Evolutionary conservation across 108 stramenopile genomes (phyloP), one percentile per base, ranked within the genome.

Genomic region (Nitzschia sp.): DNA sequence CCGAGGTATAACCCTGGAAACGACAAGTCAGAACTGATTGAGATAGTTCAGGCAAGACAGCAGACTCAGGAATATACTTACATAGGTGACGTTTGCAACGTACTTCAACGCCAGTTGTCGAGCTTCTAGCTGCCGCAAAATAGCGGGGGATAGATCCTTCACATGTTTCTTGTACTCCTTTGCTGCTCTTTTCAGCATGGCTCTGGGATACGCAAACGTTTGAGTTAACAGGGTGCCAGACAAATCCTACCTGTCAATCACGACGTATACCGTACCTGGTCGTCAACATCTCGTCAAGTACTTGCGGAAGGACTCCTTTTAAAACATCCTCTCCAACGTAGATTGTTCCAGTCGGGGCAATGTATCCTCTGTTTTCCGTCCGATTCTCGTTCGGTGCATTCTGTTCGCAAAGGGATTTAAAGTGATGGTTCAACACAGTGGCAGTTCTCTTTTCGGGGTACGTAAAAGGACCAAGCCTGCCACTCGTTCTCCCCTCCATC

Each of bases 31-130:
- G 28, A 59, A 34, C 8, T 59, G 19, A 31, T 31, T 59, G 59
- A 32, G n/a, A 18, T 26, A 13, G n/a, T 26, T 53, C n/a, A 13
- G 42, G 25, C 27, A 31, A 15, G 21, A 21, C 13, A 57, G 38
- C 5, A 32, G 55, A 29, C 26, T 9, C 28, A 21, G 5, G 29
- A 54, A 1, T 8, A 27, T 48, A 58, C 42, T 33, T 64, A 71
- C 82, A 73, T 98, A 99, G 4, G 97, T 98, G 18, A 99, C 99
- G 77, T 99, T 99, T 18, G 98, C 95, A 65, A 99, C 91, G 78
- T 98, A 94, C 68, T 99, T 99, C 28, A 99, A 78, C 27, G 98
- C 99, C 32, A 98, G 78, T 72, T 99, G 99, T n/a, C 97, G 83
- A 13, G 99, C 98, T 79, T 98, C 95, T 35, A 98, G 83, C 61